A percentile compares a stretch with the other conserved stretches of the same genome.
Conservation (phyloP, 106 monocot species). For the Allium cepa region DNA sequence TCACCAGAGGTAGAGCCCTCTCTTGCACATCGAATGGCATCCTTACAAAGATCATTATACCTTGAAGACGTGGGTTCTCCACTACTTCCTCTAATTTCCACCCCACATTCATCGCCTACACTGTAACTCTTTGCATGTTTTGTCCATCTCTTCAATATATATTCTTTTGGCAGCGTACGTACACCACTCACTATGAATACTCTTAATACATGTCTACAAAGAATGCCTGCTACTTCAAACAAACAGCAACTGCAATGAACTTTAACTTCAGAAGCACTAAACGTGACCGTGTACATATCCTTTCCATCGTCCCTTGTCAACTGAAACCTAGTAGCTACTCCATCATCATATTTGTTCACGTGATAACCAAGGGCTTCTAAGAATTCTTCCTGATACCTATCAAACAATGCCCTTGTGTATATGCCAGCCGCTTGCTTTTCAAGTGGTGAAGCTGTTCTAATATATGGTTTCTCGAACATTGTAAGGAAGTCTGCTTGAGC, state of each 20-base stretch:
- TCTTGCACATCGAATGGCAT: slow-evolving; percentile 54
- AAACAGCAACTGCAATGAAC: slow-evolving; percentile 52
- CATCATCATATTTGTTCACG: slow-evolving; percentile 49
- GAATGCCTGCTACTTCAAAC: slow-evolving; percentile 63
- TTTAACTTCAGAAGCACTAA: slow-evolving; percentile 33
- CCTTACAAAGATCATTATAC: slow-evolving; percentile 53
- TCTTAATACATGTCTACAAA: slow-evolving; percentile 60
- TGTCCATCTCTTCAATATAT: slow-evolving; percentile 69
- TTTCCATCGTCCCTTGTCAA: slow-evolving; percentile 41
- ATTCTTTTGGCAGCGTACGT: slow-evolving; percentile 48
- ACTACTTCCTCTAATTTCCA: slow-evolving; percentile 33
- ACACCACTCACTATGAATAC: slow-evolving; percentile 44
- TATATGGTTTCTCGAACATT: slow-evolving; percentile 41
- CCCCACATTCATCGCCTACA: slow-evolving; percentile 36
- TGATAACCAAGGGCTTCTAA: slow-evolving; percentile 55
- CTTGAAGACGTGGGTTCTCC: slow-evolving; percentile 46
- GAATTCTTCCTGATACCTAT: slow-evolving; percentile 63
- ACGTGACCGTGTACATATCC: slow-evolving; percentile 30
- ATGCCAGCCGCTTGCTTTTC: slow-evolving; percentile 63
- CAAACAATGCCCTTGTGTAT: slow-evolving; percentile 53
- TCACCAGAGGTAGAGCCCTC: slow-evolving; percentile 59
- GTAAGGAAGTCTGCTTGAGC: slow-evolving; percentile 47
- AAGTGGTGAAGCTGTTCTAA: slow-evolving; percentile 61
- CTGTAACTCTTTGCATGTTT: slow-evolving; percentile 48
- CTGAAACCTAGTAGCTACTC: slow-evolving; percentile 30